Base-by-base conservation (phyloP, 2,329 filamentous ascomycete species). In the Ampelomyces quisqualis region DNA sequence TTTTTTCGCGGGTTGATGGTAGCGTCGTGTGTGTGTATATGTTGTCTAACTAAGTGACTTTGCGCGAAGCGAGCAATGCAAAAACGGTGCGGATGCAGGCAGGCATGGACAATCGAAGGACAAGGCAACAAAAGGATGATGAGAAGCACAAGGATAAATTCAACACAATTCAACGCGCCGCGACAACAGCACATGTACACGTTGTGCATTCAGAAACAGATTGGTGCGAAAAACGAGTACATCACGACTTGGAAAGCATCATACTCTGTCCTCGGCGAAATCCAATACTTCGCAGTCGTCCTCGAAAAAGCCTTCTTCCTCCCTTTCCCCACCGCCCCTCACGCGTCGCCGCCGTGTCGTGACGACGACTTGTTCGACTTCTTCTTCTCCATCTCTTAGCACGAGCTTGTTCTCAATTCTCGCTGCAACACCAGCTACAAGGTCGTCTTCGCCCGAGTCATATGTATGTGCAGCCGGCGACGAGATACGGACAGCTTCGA, bases 251-350 rank as follows among this genome's bases (percentile, higher is more conserved):
- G 4, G 7, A n/a, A 24, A 9, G 4, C 14, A 4, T 63, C 46
- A 70, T 0, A 80, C 77, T 30, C 77, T 67, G 47, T 80, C 77
- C 36, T 73, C 70, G 10, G 89, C 87, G 77, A 93, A 94, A 70
- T 95, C 89, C 49, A 95, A 77, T 42, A 95, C 86, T 65, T 95
- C 89, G 55, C 88, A 93, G 62, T 94, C 90, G 64, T 95, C 88
- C 69, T 95, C 90, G 58, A 95, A 95, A 68, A 95, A 94, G 2
- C 85, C 68, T 26, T 71, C 86, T 38, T 81, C 80, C 40, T 85
- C 82, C 42, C 88, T 85, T 8, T 70, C 65, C 20, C 73, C 72
- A 26, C 61, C 61, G 43, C 65, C 58, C 35, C 73, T 75, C 26
- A 74, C 72, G 34, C 62, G 80, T 44, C 87, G 80, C 37, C 86